Evolutionary conservation across 1,284 basidiomycete species (phyloP).

Genomic region (Malassezia psittaci): DNA sequence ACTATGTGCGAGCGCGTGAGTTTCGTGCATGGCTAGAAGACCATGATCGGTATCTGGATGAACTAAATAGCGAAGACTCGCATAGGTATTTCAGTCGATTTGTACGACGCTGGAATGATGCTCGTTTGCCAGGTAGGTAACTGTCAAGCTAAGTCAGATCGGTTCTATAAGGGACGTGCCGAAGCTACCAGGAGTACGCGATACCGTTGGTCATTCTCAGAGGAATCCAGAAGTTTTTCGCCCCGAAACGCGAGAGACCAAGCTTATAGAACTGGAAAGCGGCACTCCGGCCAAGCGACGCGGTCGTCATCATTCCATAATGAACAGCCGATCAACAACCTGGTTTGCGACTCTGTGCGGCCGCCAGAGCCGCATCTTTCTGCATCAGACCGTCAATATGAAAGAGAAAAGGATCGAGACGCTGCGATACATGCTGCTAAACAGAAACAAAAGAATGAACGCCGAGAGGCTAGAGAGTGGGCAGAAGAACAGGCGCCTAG

Average conservation of each 20-base stretch:
- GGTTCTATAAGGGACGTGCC: conserved; percentile 7
- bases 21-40: conserved; percentile 31
- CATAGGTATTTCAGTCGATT: conserved; percentile 28
- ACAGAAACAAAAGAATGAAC: neutral
- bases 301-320: too few relatives aligned
- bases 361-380: neutral
- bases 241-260: too few relatives aligned
- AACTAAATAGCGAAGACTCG: conserved; percentile 22
- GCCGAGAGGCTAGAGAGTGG: neutral
- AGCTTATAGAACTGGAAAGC: too few relatives aligned
- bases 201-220: neutral
- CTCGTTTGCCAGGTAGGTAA: conserved; percentile 12
- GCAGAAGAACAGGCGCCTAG: conserved; percentile 20
- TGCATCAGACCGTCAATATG: conserved; percentile 9
- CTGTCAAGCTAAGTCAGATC: conserved; percentile 7
- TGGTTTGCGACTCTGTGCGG: too few relatives aligned
- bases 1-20: conserved; percentile 21
- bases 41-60: conserved; percentile 24
- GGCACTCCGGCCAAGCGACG: too few relatives aligned
- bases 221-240: too few relatives aligned
- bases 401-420: conserved; percentile 1
- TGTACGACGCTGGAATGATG: conserved; percentile 22
- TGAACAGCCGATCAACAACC: too few relatives aligned
- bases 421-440: neutral
- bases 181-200: neutral